Evolutionary conservation across 2,329 filamentous ascomycete genomes (phyloP).

Genomic region (Arthrocladium fulminans): DNA sequence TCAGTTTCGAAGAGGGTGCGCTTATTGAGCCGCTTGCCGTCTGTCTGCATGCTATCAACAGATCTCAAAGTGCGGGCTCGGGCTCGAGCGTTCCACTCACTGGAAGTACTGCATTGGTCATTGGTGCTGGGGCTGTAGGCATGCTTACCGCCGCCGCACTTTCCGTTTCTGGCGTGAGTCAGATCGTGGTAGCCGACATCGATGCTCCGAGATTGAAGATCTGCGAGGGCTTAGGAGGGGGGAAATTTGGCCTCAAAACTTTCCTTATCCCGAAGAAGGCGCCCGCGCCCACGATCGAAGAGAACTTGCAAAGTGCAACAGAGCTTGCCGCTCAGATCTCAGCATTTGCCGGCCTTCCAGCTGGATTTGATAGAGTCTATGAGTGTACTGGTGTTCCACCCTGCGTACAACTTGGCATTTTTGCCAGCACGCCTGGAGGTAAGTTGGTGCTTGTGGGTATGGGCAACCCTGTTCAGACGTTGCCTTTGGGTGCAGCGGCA

Average conservation of each 20-base stretch:
- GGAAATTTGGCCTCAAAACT: constrained; percentile 28
- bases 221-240: constrained; percentile 34
- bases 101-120: constrained; percentile 45
- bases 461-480: constrained; percentile 47
- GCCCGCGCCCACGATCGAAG: constrained; percentile 29
- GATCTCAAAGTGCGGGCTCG: constrained; percentile 39
- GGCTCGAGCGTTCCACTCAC: constrained; percentile 26
- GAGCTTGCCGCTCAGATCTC: constrained; percentile 28
- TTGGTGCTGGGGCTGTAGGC: constrained; percentile 55
- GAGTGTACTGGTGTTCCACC: constrained; percentile 39
- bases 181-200: constrained; percentile 54
- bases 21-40: constrained; percentile 54
- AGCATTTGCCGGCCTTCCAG: constrained; percentile 20
- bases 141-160: constrained; percentile 51
- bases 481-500: constrained; percentile 47
- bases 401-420: constrained; percentile 39
- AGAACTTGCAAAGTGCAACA: constrained; percentile 31
- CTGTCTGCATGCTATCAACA: constrained; percentile 50
- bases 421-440: constrained; percentile 40
- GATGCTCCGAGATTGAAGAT: constrained; percentile 49
- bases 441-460: constrained; percentile 49
- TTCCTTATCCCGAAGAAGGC: constrained; percentile 29
- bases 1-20: constrained; percentile 49
- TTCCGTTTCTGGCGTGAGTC: constrained; percentile 44
- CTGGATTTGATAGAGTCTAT: constrained; percentile 37